These are phyloP conservation scores for Rubroboletus satanas DNA, from an alignment of 768 basidiomycete genomes.

Conservation along the genomic window DNA sequence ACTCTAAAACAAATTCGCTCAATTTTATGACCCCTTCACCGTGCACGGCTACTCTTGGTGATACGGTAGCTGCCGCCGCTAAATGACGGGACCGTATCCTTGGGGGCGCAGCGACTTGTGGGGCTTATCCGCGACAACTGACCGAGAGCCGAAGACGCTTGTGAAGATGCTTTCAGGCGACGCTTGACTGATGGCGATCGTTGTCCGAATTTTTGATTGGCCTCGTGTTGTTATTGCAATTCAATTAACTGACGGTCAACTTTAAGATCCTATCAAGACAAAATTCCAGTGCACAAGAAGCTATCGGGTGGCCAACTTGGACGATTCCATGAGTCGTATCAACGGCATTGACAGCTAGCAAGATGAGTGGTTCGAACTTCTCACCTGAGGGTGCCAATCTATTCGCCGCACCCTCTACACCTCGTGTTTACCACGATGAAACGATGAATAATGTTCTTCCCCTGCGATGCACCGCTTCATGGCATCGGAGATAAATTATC, in stretches of 20 bases:
- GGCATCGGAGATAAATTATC: slow-evolving; percentile 29
- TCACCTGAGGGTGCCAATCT: slow-evolving; percentile 11
- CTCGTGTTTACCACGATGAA: slow-evolving; percentile 34
- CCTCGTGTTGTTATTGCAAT: slow-evolving; percentile 22
- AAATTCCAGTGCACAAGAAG: slow-evolving; percentile 1
- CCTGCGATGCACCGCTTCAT: slow-evolving; percentile 26
- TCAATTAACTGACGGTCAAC: slow-evolving; percentile 10
- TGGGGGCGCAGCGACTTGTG: slow-evolving; percentile 5
- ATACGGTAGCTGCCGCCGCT: slow-evolving; percentile 1
- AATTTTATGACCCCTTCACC: slow-evolving; percentile 2
- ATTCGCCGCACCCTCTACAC: slow-evolving; percentile 15
- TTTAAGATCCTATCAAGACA: slow-evolving; percentile 14
- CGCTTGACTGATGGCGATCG: slow-evolving; percentile 19
- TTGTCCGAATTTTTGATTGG: slow-evolving; percentile 6
- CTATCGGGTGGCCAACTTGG: slow-evolving; percentile 1
- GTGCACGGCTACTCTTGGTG: slow-evolving; percentile 15
- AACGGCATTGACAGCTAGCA: slow-evolving; percentile 8
- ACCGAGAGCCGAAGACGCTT: slow-evolving; percentile 17
- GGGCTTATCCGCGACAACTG: slow-evolving; percentile 5
- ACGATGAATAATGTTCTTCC: slow-evolving; percentile 17
- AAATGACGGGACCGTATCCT: not conserved
- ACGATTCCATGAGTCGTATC: slow-evolving; percentile 4
- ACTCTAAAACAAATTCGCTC: slow-evolving; percentile 7
- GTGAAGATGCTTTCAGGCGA: slow-evolving; percentile 12
- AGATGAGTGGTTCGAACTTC: slow-evolving; percentile 10